These are phyloP conservation scores for Botrytis paeoniae DNA, from an alignment of 2,329 filamentous ascomycete genomes.

Conservation along the genomic window DNA sequence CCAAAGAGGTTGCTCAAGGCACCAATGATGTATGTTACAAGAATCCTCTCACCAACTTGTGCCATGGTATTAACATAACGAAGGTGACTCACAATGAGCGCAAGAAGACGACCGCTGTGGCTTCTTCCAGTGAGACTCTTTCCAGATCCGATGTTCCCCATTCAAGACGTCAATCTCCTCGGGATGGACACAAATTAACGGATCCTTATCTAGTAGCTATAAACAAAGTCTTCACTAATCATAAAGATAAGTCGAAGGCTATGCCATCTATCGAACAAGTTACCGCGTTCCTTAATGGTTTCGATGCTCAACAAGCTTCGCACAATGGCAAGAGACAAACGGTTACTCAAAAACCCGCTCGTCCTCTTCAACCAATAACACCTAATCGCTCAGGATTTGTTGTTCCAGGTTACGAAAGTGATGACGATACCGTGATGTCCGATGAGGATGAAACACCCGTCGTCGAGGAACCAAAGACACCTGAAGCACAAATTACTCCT, in stretches of 20 bases:
- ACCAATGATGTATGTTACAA: background rate
- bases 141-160: conserved; percentile 4
- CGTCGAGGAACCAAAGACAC: background rate
- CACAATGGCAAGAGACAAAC: background rate
- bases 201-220: conserved; percentile 21
- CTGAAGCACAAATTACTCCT: background rate
- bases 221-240: conserved; percentile 13
- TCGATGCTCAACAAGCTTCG: conserved; percentile 5
- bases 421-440: background rate
- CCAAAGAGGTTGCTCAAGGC: background rate
- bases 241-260: conserved; percentile 7
- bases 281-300: conserved; percentile 16
- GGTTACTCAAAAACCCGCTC: background rate
- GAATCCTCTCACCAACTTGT: background rate
- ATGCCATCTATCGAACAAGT: conserved; percentile 19
- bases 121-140: conserved; percentile 17
- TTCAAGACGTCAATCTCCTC: conserved; percentile 4
- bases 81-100: conserved; percentile 7
- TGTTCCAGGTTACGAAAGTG: conserved; percentile 4
- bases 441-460: background rate
- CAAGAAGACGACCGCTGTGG: conserved; percentile 12
- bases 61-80: background rate
- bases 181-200: conserved; percentile 17
- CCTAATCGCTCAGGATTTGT: background rate
- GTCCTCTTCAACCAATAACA: background rate